These are phyloP conservation scores for Circinella minor DNA, from an alignment of 371 early-diverging fungal genomes.

Conservation along the genomic window DNA sequence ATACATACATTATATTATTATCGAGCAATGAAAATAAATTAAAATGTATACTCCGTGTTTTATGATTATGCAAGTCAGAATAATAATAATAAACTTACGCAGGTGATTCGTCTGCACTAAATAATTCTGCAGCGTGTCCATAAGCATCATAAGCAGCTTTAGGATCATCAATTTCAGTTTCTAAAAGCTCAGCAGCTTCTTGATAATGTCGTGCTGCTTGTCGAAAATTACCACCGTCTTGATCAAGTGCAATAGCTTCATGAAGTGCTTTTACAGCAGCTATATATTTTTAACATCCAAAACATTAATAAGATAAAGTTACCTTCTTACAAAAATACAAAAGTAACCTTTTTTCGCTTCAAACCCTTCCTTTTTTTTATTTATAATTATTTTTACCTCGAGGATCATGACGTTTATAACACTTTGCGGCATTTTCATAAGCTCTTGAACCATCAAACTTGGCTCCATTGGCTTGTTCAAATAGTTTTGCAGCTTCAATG, in stretches of 20 bases:
- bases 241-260: slow-evolving; percentile 80
- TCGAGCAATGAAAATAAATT: neutral
- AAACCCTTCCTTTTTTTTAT: neutral
- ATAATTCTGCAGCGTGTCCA: slow-evolving; percentile 91
- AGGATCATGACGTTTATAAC: slow-evolving; percentile 85
- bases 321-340: too few species aligned
- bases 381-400: slow-evolving; percentile 55
- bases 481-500: slow-evolving; percentile 74
- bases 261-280: slow-evolving; percentile 79
- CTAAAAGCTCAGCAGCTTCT: slow-evolving; percentile 92
- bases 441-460: slow-evolving; percentile 60
- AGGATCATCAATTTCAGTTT: slow-evolving; percentile 79
- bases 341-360: too few species aligned
- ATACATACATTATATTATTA: neutral
- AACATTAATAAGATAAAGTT: neutral
- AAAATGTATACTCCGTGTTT: neutral
- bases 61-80: too few species aligned
- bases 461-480: slow-evolving; percentile 69
- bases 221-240: slow-evolving; percentile 87
- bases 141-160: slow-evolving; percentile 86
- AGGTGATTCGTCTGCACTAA: slow-evolving; percentile 85
- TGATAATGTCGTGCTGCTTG: slow-evolving; percentile 92
- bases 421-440: slow-evolving; percentile 88
- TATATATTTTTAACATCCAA: neutral
- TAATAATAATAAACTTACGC: slow-evolving; percentile 62